Conservation (phyloP, 148 eudicot species). For the Linanthus parryae region DNA sequence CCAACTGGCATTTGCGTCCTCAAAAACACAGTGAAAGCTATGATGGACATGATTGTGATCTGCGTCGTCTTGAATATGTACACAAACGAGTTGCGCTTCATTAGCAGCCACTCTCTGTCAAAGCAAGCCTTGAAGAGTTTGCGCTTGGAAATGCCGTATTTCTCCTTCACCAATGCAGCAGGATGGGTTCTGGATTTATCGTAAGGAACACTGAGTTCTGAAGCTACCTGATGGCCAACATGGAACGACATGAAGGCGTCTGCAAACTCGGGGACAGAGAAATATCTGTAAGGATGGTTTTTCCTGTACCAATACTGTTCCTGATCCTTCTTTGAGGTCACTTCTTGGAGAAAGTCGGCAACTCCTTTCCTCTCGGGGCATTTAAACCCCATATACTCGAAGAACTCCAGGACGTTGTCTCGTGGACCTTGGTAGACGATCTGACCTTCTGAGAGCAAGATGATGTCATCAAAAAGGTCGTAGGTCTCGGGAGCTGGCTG, state of each 20-base stretch:
- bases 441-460: slow-evolving; percentile 32
- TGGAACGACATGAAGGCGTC: slow-evolving; percentile 47
- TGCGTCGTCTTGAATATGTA: slow-evolving; percentile 67
- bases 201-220: slow-evolving; percentile 46
- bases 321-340: slow-evolving; percentile 70
- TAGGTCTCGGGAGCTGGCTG: slow-evolving; percentile 46
- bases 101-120: slow-evolving; percentile 66
- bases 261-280: slow-evolving; percentile 44
- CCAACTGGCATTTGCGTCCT: slow-evolving; percentile 34
- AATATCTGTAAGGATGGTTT: slow-evolving; percentile 35
- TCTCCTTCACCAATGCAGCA: slow-evolving; percentile 31
- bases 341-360: slow-evolving; percentile 43
- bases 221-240: slow-evolving; percentile 31
- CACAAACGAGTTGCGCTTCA: slow-evolving; percentile 56
- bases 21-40: slow-evolving; percentile 34
- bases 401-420: slow-evolving; percentile 28
- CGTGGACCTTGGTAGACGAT: slow-evolving; percentile 42
- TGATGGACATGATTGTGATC: slow-evolving; percentile 37
- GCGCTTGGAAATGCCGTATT: slow-evolving; percentile 53
- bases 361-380: slow-evolving; percentile 59
- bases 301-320: slow-evolving; percentile 60
- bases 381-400: slow-evolving; percentile 56
- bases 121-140: slow-evolving; percentile 64
- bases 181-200: slow-evolving; percentile 55
- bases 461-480: slow-evolving; percentile 36